Base-by-base conservation (phyloP, 306 rosid genomes). In the Glycyrrhiza uralensis region DNA sequence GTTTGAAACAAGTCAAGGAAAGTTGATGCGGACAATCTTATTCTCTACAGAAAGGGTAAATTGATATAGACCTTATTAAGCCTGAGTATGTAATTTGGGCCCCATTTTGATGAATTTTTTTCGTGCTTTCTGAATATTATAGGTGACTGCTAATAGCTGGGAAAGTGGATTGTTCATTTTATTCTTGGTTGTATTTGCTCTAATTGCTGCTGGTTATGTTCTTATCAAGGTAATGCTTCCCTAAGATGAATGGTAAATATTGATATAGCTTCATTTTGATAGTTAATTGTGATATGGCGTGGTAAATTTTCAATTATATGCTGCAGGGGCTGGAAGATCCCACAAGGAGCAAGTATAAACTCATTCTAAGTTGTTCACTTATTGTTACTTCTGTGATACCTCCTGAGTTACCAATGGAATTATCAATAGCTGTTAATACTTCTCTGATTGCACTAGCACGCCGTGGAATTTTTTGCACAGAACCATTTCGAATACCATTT, bases 61-160 rank as follows among this genome's bases (percentile, higher is more conserved):
- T 35, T 73, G 26, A 61, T 80, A 47, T 44, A 59, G 15, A 47
- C 36, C 60, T 74, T 47, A 35, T 72, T 38, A 72, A 59, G 52
- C 79, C 46, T 19, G 13, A 63, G 52, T 57, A 1, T 69, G 5
- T 41, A 36, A 54, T 28, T 47, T 20, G 36, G 38, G 57, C 23
- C 54, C 33, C 26, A 49, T 47, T 54, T 70, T 44, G 22, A 38
- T 59, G 60, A 58, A 19, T 49, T 30, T 29, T 44, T 63, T 9
- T 17, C 46, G 61, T 72, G 36, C 32, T 71, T 67, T 76, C 6
- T 77, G 59, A 30, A 20, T 45, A 24, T 47, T 36, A 7, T 76
- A 95, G 99, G 99, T 95, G 69, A 95, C 99, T 71, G 99, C 99
- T 66, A 95, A 91, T 89, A 95, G 99, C 85, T 95, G 99, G 99